These are phyloP conservation scores for Chrysosphaeria jannelii DNA, from an alignment of 2,329 filamentous ascomycete species.

Conservation along the genomic window DNA sequence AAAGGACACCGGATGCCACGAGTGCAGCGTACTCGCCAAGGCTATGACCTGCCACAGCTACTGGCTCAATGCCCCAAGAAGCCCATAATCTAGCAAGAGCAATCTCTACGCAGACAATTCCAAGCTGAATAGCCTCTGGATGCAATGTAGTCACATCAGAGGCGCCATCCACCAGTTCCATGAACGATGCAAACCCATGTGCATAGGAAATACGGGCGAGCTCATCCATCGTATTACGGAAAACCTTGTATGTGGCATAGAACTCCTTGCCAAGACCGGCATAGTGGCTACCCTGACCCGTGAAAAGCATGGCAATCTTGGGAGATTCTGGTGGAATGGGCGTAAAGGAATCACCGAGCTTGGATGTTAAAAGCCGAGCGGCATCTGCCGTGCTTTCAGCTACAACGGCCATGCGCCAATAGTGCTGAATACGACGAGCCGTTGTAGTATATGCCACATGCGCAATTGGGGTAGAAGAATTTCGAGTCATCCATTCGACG, in stretches of 20 bases:
- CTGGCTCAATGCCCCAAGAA: slow-evolving; percentile 23
- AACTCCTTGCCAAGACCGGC: slow-evolving; percentile 20
- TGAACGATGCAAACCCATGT: slow-evolving; percentile 24
- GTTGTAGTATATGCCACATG: slow-evolving; percentile 37
- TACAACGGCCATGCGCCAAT: slow-evolving; percentile 20
- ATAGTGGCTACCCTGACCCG: slow-evolving; percentile 24
- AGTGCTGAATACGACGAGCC: slow-evolving; percentile 30
- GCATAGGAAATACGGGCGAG: slow-evolving; percentile 20
- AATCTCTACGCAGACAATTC: slow-evolving; percentile 23
- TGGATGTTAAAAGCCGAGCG: slow-evolving; percentile 12
- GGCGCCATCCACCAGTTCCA: slow-evolving; percentile 18
- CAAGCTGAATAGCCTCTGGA: slow-evolving; percentile 21
- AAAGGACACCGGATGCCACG: slow-evolving; percentile 38
- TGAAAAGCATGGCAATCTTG: slow-evolving; percentile 22
- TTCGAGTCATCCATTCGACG: slow-evolving; percentile 19
- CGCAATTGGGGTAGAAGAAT: slow-evolving; percentile 20
- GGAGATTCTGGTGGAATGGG: slow-evolving; percentile 14
- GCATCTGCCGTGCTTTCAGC: slow-evolving; percentile 14
- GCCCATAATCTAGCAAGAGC: slow-evolving; percentile 23
- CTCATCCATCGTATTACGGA: slow-evolving; percentile 22
- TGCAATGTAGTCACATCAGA: slow-evolving; percentile 14
- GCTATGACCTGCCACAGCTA: slow-evolving; percentile 28
- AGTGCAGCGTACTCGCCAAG: slow-evolving; percentile 48
- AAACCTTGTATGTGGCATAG: slow-evolving; percentile 15
- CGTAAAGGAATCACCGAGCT: slow-evolving; percentile 13